These are phyloP conservation scores for Fusarium cyanostomum DNA, from an alignment of 2,329 filamentous ascomycete species.

Conservation along the genomic window DNA sequence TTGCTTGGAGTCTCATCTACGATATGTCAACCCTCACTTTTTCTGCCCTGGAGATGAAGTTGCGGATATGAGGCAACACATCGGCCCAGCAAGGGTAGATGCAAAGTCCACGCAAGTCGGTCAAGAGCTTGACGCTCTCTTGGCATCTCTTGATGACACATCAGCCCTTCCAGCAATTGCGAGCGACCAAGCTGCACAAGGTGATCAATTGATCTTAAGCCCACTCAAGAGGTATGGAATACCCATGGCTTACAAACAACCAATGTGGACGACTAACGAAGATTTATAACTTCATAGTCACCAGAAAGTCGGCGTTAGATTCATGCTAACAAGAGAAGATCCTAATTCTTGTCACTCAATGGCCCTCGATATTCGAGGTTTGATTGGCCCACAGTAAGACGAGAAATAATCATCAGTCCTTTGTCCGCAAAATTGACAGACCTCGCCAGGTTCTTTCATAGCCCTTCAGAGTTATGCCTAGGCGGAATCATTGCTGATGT, in stretches of 20 bases:
- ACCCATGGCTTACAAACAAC: no score
- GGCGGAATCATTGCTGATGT: background rate
- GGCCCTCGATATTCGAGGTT: no score
- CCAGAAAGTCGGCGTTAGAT: background rate
- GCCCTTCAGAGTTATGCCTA: background rate
- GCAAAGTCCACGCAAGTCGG: background rate
- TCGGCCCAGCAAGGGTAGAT: background rate
- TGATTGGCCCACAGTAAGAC: background rate
- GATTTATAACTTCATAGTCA: no score
- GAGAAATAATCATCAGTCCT: background rate
- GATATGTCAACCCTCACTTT: background rate
- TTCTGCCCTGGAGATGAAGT: background rate
- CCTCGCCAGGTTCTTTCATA: background rate
- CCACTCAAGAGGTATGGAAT: background rate
- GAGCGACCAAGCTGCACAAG: background rate
- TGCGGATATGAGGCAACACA: background rate
- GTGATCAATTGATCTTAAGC: background rate
- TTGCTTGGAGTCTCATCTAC: background rate
- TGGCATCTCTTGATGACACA: background rate
- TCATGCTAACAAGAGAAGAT: background rate
- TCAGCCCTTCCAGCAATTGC: background rate
- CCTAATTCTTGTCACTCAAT: background rate
- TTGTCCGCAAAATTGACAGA: background rate
- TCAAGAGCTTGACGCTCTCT: background rate
- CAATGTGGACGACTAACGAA: no score